Base-by-base conservation (phyloP, 129 eudicot genomes). In the Tagetes erecta region DNA sequence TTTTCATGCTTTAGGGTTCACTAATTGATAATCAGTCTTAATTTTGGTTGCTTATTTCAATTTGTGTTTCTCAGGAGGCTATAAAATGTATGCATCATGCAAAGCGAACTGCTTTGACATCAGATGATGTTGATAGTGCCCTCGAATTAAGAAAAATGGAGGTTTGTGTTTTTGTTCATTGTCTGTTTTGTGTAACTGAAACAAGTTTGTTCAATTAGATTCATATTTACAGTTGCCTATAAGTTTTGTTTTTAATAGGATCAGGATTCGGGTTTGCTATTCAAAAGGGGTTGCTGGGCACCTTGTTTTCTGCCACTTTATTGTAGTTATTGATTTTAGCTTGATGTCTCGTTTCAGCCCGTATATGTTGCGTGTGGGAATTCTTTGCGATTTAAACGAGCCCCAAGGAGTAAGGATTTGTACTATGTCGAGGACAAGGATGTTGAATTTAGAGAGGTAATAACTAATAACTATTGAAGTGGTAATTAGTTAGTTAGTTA, bases 11-110 rank as follows among this genome's bases (percentile, higher is more conserved):
- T 39, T 8, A 13, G 9, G 49, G 39, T 33, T 36, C 7, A 56
- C 20, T 35, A 9, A 8, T 13, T 51, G 36, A 0, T 66, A 34
- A 20, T n/a, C 14, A n/a, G 37, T 79, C 27, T 39, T 31, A 4
- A 59, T 31, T 11, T 60, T 33, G 30, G 1, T 7, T 11, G 38
- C 53, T 12, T 46, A 2, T 71, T 35, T 67, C 44, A 8, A 40
- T 27, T 74, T 39, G 49, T 72, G 60, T 3, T 30, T 36, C 73
- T 51, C 67, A 93, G 98, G 98, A 94, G 79, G 85, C 98, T 75
- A 88, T 94, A 41, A 94, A 94, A 77, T 90, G 97, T 83, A 94
- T 94, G 98, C 88, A 93, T 70, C 98, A 94, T 80, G 87, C 97
- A 0, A 86, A 84, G 81, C 86, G 98, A 14, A 94, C 96, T 66